Conservation (phyloP, 495 filamentous ascomycete species). For the Evernia prunastri region DNA sequence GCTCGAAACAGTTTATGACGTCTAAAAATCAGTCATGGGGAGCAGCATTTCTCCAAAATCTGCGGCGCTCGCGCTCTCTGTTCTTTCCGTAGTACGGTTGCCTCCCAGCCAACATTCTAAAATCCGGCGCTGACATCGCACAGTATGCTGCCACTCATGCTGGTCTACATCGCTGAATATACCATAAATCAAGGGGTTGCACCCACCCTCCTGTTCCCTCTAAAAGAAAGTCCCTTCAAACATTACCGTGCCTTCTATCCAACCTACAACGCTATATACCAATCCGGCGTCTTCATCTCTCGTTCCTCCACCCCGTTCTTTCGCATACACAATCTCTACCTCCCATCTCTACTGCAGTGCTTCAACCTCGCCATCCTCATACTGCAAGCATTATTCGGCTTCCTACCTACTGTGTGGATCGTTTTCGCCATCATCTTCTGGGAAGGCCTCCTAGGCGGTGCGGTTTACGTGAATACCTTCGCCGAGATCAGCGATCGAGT, state of each 20-base stretch:
- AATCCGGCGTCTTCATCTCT: constrained; percentile 88
- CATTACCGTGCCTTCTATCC: constrained; percentile 57
- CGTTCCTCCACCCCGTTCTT: constrained; percentile 84
- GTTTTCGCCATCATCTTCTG: constrained; percentile 84
- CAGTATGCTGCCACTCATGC: constrained; percentile 82
- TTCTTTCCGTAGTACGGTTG: constrained; percentile 61
- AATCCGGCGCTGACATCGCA: constrained; percentile 2
- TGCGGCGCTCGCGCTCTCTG: constrained; percentile 47
- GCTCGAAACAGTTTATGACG: neutral
- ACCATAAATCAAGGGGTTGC: constrained; percentile 92
- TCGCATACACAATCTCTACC: constrained; percentile 71
- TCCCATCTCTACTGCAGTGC: constrained; percentile 77
- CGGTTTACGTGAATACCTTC: constrained; percentile 94
- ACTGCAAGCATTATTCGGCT: constrained; percentile 66
- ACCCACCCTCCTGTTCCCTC: constrained; percentile 82
- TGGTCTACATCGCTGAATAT: constrained; percentile 94
- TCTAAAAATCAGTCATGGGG: constrained; percentile 20
- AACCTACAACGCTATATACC: constrained; percentile 56
- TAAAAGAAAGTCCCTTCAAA: constrained; percentile 65
- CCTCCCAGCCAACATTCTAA: too few relatives aligned
- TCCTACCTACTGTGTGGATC: constrained; percentile 75
- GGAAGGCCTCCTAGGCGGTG: constrained; percentile 85
- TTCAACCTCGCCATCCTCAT: constrained; percentile 68
- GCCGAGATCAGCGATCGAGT: constrained; percentile 83
- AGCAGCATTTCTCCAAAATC: constrained; percentile 42